Base-by-base conservation (phyloP, 2,329 filamentous ascomycete genomes). In the Fusarium subtropicale region DNA sequence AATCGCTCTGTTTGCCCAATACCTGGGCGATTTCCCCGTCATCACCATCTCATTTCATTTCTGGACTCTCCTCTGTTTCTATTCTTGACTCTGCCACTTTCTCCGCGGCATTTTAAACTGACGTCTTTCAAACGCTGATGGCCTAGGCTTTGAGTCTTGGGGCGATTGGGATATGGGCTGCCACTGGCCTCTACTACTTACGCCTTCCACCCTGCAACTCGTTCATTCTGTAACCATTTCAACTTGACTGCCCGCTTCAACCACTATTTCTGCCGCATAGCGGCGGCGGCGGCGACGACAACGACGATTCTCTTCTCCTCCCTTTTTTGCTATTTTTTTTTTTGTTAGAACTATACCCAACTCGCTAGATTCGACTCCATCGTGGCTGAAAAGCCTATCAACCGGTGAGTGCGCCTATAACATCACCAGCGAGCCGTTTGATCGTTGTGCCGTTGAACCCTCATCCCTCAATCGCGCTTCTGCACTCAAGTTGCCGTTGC, bases 91-190 rank as follows among this genome's bases (percentile, higher is more conserved):
- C 54, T 63, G 63, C 59, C 53, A 55, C 33, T 46, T 56, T 55
- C 30, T 60, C 36, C 50, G 39, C 59, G 55, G 61, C 53, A 64
- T 55, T 34, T 54, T 56, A 38, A 53, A 56, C 24, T 30, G 42
- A 52, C 60, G 44, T 52, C 30, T 69, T 36, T 60, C 42, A 48
- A 31, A 60, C 65, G 71, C 77, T 76, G 74, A 79, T 80, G 78
- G 78, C 76, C 72, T 78, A 75, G 71, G 70, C 72, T 70, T 72
- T 72, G 73, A 77, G 67, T 70, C 57, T 74, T 69, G 75, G 71
- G 76, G 77, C 79, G 79, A 80, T 79, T 80, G 79, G 78, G 76
- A 78, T 70, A 74, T 78, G 79, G 76, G 77, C 78, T 78, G 73
- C 70, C 73, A 70, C 71, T 76, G 78, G 74, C 74, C 73, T 77